These are phyloP conservation scores for Hysterangium stoloniferum DNA, from an alignment of 768 basidiomycete species.

Conservation along the genomic window DNA sequence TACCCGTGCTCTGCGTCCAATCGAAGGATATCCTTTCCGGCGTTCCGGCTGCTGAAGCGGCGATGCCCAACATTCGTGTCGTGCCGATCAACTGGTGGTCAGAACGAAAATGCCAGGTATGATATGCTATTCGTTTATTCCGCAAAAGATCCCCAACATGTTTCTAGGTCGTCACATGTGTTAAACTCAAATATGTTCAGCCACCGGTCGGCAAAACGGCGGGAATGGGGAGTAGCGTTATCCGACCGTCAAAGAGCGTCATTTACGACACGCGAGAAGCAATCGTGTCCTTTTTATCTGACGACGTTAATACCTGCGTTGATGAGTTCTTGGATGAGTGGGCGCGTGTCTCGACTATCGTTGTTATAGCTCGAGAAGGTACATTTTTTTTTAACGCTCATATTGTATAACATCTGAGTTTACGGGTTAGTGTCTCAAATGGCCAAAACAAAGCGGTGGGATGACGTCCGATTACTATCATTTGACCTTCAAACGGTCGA, in stretches of 20 bases:
- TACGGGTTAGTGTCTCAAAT: conserved; percentile 63
- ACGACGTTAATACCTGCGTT: conserved; percentile 81
- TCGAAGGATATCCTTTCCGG: conserved; percentile 75
- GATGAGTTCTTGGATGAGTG: conserved; percentile 89
- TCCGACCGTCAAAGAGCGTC: conserved; percentile 80
- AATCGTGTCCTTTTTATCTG: conserved; percentile 81
- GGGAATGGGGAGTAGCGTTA: conserved; percentile 48
- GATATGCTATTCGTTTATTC: neutral
- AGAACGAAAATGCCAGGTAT: conserved; percentile 55
- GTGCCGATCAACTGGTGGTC: conserved; percentile 92
- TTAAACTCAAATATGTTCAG: conserved; percentile 85
- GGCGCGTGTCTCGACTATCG: conserved; percentile 89
- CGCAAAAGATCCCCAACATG: conserved; percentile 4
- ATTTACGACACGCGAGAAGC: conserved; percentile 86
- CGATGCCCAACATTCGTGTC: conserved; percentile 87
- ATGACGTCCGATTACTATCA: conserved; percentile 72
- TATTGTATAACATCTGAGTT: conserved; percentile 5
- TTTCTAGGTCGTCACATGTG: conserved; percentile 71
- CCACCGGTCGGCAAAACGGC: conserved; percentile 70
- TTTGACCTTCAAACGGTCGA: conserved; percentile 93
- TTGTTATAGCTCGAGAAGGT: conserved; percentile 89
- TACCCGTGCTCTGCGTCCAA: conserved; percentile 79
- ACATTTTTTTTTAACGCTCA: conserved; percentile 14
- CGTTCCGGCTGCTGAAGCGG: conserved; percentile 82
- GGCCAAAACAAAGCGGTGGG: conserved; percentile 64